Conservation (phyloP, 2,329 filamentous ascomycete species). For the Pseudogymnoascus sp. region DNA sequence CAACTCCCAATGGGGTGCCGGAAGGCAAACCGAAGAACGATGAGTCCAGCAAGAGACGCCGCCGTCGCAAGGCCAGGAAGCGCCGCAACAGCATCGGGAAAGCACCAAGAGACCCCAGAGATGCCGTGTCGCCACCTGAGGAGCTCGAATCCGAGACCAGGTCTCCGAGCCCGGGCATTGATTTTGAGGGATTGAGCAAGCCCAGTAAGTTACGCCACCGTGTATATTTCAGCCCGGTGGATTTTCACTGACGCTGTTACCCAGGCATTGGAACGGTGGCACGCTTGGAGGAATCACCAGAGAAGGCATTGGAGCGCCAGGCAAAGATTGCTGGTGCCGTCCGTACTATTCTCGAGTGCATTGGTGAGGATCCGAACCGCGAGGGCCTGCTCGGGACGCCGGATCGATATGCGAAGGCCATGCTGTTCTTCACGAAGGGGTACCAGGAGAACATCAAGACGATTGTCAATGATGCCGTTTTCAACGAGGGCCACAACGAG, state of each 20-base stretch:
- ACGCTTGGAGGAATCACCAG: slow-evolving; percentile 47
- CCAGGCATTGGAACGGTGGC: slow-evolving; percentile 55
- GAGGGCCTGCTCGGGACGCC: slow-evolving; percentile 61
- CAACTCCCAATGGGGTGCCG: slow-evolving; percentile 10
- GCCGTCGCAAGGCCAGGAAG: slow-evolving; percentile 26
- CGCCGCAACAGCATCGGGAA: slow-evolving; percentile 49
- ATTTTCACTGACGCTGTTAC: slow-evolving; percentile 16
- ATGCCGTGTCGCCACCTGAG: slow-evolving; percentile 32
- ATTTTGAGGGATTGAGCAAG: slow-evolving; percentile 52
- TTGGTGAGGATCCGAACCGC: slow-evolving; percentile 59
- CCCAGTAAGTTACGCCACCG: slow-evolving; percentile 36
- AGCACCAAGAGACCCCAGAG: slow-evolving; percentile 51
- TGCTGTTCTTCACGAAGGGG: slow-evolving; percentile 92
- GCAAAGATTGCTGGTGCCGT: slow-evolving; percentile 54
- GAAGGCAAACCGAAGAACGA: slow-evolving; percentile 11
- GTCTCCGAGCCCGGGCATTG: slow-evolving; percentile 49
- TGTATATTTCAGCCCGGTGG: neutral
- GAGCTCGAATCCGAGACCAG: slow-evolving; percentile 27
- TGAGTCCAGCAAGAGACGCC: slow-evolving; percentile 17
- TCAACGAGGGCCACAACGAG: slow-evolving; percentile 94
- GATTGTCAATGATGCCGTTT: slow-evolving; percentile 88
- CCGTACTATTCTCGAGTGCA: slow-evolving; percentile 57
- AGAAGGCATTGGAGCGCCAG: slow-evolving; percentile 42
- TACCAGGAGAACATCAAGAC: slow-evolving; percentile 92
- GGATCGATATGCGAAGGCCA: slow-evolving; percentile 83